Conservation (phyloP, 2,329 filamentous ascomycete species). For the Colletotrichum sp. region DNA sequence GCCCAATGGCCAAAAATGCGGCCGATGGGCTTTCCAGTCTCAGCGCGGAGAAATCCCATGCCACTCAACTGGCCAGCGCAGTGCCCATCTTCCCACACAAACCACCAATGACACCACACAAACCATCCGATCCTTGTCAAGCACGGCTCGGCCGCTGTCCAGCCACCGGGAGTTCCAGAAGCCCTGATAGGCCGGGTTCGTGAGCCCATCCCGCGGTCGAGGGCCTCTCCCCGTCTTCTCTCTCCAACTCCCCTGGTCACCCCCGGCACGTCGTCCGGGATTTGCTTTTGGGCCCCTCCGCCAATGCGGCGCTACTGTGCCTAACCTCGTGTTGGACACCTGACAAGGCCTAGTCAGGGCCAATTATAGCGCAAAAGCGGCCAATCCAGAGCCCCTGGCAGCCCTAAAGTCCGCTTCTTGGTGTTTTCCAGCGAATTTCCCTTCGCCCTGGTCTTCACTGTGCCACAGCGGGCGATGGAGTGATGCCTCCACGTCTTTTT, state of each 20-base stretch:
- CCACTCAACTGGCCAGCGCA: neutral
- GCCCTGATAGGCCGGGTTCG: slow-evolving; percentile 5
- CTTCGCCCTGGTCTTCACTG: neutral
- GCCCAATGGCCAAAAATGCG: neutral
- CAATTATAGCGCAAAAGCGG: slow-evolving; percentile 6
- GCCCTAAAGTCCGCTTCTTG: neutral
- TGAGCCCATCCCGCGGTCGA: neutral
- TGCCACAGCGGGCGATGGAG: neutral
- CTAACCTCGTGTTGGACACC: slow-evolving; percentile 17
- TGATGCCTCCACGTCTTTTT: neutral
- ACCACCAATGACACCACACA: neutral
- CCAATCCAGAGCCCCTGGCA: neutral
- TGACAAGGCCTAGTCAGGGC: neutral
- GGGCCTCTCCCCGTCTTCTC: neutral
- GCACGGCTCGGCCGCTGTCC: neutral
- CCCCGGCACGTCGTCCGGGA: neutral
- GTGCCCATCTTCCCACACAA: neutral
- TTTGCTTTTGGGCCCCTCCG: slow-evolving; percentile 3
- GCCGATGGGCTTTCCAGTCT: neutral
- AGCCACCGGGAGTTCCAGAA: neutral
- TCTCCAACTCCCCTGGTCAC: neutral
- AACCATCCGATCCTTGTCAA: neutral
- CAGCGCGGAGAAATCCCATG: neutral
- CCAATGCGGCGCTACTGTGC: slow-evolving; percentile 19
- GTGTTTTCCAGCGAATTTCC: neutral